phyloP scores from a whole-genome alignment of 352 stramenopile genomes.

The Pythium oligandrum region DNA sequence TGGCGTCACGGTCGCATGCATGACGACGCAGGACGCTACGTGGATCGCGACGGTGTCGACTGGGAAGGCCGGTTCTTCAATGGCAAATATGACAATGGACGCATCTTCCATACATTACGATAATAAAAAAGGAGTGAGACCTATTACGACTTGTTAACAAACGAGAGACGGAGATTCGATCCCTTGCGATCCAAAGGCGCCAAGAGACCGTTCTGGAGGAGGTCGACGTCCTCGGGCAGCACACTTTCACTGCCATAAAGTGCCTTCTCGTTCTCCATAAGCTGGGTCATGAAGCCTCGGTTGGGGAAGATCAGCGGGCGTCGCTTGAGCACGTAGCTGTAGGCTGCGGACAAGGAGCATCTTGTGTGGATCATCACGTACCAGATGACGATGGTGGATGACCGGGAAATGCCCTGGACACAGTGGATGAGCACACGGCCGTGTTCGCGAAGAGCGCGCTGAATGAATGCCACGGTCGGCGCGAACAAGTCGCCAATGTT shows the following conservation, averaged over 20 bases:
- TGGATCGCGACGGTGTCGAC: constrained; percentile 68
- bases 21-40: constrained; percentile 50
- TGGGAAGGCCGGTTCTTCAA: constrained; percentile 74
- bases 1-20: constrained; percentile 77
- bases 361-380: constrained; percentile 75
- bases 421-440: constrained; percentile 75
- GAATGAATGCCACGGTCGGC: constrained; percentile 50
- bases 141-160: constrained; percentile 6
- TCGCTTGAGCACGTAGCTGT: constrained; percentile 74
- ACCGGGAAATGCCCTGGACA: constrained; percentile 75
- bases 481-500: constrained; percentile 56
- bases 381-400: constrained; percentile 72
- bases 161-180: constrained; percentile 46
- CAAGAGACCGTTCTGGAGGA: constrained; percentile 61
- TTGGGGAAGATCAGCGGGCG: constrained; percentile 78
- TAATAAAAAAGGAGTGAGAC: constrained; percentile 22
- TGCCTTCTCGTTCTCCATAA: constrained; percentile 58
- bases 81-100: constrained; percentile 82
- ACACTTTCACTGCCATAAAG: constrained; percentile 73
- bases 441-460: constrained; percentile 22
- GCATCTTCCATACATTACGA: constrained; percentile 70
- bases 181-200: constrained; percentile 50
- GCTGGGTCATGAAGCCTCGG: constrained; percentile 71
- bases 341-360: constrained; percentile 69
- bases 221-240: constrained; percentile 52